Conservation (phyloP, 75 land plant genomes). For the Sequoia sempervirens region DNA sequence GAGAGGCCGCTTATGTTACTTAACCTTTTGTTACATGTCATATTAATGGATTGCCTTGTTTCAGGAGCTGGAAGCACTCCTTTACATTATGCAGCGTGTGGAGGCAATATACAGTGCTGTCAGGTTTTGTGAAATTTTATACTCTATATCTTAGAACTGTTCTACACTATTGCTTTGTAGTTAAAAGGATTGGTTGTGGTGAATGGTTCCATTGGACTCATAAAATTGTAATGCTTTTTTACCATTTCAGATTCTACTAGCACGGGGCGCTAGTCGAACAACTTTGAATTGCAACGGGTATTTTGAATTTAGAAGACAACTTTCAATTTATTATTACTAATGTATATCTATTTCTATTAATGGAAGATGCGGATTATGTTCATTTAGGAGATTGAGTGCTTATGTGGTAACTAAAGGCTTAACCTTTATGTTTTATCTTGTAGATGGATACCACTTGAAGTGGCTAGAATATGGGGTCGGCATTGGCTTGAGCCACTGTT, state of each 20-base stretch:
- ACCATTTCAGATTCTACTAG: slow-evolving; percentile 51
- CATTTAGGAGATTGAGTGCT: neutral
- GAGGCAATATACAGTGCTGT: slow-evolving; percentile 84
- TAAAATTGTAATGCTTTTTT: neutral
- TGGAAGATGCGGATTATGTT: neutral
- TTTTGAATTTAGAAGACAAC: neutral
- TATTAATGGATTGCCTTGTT: slow-evolving; percentile 9
- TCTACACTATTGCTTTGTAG: slow-evolving; percentile 2
- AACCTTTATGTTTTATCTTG: slow-evolving; percentile 7
- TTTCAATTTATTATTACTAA: neutral
- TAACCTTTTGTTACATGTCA: neutral
- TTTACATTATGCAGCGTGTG: slow-evolving; percentile 89
- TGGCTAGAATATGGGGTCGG: slow-evolving; percentile 85
- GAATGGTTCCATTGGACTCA: neutral
- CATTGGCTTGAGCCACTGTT: slow-evolving; percentile 73
- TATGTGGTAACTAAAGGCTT: neutral
- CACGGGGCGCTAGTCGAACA: slow-evolving; percentile 64
- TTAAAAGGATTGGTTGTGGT: neutral
- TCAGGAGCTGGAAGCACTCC: slow-evolving; percentile 91
- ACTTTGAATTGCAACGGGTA: slow-evolving; percentile 87
- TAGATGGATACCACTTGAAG: slow-evolving; percentile 83
- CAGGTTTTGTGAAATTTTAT: slow-evolving; percentile 40
- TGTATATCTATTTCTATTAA: neutral
- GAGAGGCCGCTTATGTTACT: slow-evolving; percentile 8
- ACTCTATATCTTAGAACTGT: neutral